phyloP scores from a whole-genome alignment of 768 basidiomycete genomes.

The Calocybe indica region DNA sequence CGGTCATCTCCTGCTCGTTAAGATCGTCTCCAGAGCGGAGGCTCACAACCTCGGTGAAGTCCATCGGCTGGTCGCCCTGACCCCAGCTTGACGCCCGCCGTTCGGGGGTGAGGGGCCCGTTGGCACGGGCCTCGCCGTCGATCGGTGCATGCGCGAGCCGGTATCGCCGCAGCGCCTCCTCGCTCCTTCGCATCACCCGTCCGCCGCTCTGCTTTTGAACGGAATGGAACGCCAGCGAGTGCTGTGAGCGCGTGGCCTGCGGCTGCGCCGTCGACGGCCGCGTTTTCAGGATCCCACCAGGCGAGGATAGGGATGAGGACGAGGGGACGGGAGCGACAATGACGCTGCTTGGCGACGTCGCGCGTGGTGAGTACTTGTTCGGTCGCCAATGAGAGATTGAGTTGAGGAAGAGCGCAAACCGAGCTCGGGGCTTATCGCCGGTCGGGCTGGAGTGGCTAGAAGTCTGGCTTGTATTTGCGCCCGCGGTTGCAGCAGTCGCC shows the following conservation, averaged over 20 bases:
- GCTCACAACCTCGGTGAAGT: constrained; percentile 26
- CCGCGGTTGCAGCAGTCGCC: not conserved
- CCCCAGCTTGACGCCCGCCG: constrained; percentile 67
- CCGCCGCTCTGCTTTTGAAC: not conserved
- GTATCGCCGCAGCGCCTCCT: constrained; percentile 33
- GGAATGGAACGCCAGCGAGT: not conserved
- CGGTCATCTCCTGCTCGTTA: constrained; percentile 34
- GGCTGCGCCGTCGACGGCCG: too few relatives aligned
- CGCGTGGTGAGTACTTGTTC: constrained; percentile 10
- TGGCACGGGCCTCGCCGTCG: not conserved
- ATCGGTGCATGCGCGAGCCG: constrained; percentile 7
- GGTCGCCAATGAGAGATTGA: constrained; percentile 27
- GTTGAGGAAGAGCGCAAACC: constrained; percentile 24
- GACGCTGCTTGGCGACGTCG: constrained; percentile 4
- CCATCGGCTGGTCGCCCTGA: constrained; percentile 33
- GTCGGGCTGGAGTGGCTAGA: constrained; percentile 10
- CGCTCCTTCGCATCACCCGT: constrained; percentile 31
- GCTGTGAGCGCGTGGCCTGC: too few relatives aligned
- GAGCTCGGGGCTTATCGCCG: constrained; percentile 12
- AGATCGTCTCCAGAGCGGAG: constrained; percentile 33
- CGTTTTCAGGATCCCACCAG: not conserved
- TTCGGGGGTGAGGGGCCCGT: constrained; percentile 31
- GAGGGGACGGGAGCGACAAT: too few relatives aligned
- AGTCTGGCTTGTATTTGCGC: not conserved
- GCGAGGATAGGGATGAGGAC: not conserved